A percentile compares a stretch with the other conserved stretches of the same genome.
phyloP scores from a whole-genome alignment of 2,329 filamentous ascomycete genomes.

The Ophiocordyceps camponoti-leonardi region DNA sequence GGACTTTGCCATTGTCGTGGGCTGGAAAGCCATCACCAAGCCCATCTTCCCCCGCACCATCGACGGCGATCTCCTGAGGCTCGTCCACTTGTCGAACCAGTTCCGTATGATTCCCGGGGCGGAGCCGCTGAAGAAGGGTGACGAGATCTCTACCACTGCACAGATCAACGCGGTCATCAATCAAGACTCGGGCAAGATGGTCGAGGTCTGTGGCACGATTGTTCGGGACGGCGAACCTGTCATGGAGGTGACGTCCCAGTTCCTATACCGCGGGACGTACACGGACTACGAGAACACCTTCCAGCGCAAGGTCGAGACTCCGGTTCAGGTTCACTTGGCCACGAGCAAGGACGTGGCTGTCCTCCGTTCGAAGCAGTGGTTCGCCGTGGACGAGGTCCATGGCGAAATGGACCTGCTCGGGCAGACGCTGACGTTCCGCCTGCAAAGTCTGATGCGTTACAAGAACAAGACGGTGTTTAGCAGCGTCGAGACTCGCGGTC shows the following conservation, averaged over 20 bases:
- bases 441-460: slow-evolving; percentile 80
- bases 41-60: slow-evolving; percentile 96
- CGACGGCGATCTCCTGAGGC: slow-evolving; percentile 86
- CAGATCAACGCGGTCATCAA: slow-evolving; percentile 97
- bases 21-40: slow-evolving; percentile 98
- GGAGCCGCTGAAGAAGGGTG: slow-evolving; percentile 86
- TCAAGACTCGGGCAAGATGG: slow-evolving; percentile 97
- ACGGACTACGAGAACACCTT: slow-evolving; percentile 96
- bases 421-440: slow-evolving; percentile 89
- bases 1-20: slow-evolving; percentile 97
- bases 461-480: slow-evolving; percentile 91
- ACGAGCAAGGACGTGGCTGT: slow-evolving; percentile 87
- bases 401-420: slow-evolving; percentile 74
- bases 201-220: slow-evolving; percentile 97
- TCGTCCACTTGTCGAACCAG: slow-evolving; percentile 90
- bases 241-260: slow-evolving; percentile 98
- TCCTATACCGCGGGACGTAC: slow-evolving; percentile 87
- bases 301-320: slow-evolving; percentile 90
- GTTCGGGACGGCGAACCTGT: slow-evolving; percentile 66
- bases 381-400: slow-evolving; percentile 54
- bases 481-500: slow-evolving; percentile 77
- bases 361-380: slow-evolving; percentile 94
- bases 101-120: slow-evolving; percentile 98
- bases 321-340: slow-evolving; percentile 78
- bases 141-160: slow-evolving; percentile 80